These are phyloP conservation scores for Rhododendron kiyosumense DNA, from an alignment of 148 eudicot species.

Conservation along the genomic window DNA sequence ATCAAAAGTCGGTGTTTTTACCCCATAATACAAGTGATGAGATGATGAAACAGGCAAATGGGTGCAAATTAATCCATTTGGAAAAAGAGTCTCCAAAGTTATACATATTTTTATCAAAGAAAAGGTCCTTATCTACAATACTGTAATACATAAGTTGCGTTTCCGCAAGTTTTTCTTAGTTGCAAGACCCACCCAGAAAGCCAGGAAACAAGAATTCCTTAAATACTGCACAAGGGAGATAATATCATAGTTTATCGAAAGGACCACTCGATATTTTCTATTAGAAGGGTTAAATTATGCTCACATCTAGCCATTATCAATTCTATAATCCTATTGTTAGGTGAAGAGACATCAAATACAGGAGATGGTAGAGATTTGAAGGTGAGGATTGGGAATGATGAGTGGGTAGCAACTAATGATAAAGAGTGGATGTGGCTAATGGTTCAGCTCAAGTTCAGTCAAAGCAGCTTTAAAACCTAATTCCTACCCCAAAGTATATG, in stretches of 20 bases:
- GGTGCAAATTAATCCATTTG: background rate
- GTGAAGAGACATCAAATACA: background rate
- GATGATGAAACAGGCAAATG: background rate
- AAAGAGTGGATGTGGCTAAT: constrained; percentile 3
- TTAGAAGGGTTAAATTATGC: background rate
- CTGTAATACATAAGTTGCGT: background rate
- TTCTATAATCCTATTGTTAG: constrained; percentile 1
- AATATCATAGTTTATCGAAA: background rate
- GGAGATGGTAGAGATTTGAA: background rate
- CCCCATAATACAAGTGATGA: background rate
- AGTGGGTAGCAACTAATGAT: background rate
- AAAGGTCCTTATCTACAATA: background rate
- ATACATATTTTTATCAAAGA: background rate
- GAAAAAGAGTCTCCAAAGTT: too few species aligned
- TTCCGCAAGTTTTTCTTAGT: background rate
- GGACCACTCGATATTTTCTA: background rate
- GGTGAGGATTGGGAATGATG: background rate
- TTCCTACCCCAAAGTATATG: background rate
- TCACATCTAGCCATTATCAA: background rate
- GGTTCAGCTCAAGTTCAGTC: constrained; percentile 5
- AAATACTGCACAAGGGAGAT: background rate
- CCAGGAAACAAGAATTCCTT: background rate
- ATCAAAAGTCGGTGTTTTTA: background rate
- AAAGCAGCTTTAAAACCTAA: background rate
- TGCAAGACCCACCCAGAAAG: background rate